A percentile compares a stretch with the other conserved stretches of the same genome.
phyloP scores from a whole-genome alignment of 768 basidiomycete genomes.

The Boletus vermiculosoides region DNA sequence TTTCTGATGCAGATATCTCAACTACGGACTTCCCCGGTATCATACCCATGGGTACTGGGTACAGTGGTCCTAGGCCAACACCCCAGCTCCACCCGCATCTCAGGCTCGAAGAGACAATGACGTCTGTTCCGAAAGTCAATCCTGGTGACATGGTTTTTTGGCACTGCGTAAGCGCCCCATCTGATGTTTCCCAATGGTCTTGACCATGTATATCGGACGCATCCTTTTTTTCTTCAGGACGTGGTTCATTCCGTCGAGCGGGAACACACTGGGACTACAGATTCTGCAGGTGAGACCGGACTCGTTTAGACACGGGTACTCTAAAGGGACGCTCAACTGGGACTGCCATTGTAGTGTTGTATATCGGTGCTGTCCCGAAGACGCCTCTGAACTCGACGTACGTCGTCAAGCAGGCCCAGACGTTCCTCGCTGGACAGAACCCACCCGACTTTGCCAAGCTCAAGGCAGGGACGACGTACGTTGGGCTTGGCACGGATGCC shows the following conservation, averaged over 20 bases:
- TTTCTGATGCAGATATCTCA: constrained; percentile 40
- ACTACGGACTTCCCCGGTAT: constrained; percentile 56
- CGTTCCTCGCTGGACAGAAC: constrained; percentile 57
- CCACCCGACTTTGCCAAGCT: constrained; percentile 71
- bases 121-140: constrained; percentile 63
- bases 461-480: constrained; percentile 38
- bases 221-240: constrained; percentile 34
- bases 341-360: constrained; percentile 54
- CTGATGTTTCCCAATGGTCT: not conserved
- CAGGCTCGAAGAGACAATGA: constrained; percentile 61
- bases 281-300: constrained; percentile 51
- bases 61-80: constrained; percentile 46
- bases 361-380: constrained; percentile 70
- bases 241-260: constrained; percentile 46
- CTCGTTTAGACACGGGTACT: not conserved
- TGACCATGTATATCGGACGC: not conserved
- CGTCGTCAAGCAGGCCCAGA: constrained; percentile 57
- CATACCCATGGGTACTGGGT: constrained; percentile 22
- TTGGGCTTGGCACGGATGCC: constrained; percentile 38
- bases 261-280: constrained; percentile 51
- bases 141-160: constrained; percentile 82
- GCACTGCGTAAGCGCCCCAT: constrained; percentile 51
- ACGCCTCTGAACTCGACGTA: constrained; percentile 63
- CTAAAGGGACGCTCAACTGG: not conserved
- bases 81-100: constrained; percentile 66